phyloP scores from a whole-genome alignment of 2,329 filamentous ascomycete genomes.

The Elsinoe australis region DNA sequence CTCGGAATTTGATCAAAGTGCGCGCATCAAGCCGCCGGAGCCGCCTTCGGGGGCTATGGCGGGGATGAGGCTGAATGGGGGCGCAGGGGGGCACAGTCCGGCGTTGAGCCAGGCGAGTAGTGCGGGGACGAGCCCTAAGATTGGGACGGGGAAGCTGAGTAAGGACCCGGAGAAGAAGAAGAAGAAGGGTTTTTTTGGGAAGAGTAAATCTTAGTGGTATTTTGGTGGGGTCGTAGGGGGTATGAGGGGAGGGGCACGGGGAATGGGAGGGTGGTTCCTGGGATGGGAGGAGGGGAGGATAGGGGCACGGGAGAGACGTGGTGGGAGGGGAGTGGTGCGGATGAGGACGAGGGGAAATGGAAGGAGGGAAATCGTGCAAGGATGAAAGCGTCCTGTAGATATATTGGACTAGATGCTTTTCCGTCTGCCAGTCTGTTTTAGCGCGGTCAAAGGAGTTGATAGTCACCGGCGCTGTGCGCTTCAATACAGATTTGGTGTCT shows the following conservation, averaged over 20 bases:
- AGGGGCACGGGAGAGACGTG: no score
- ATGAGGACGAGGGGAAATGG: no score
- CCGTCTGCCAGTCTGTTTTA: no score
- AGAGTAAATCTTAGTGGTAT: conserved; percentile 27
- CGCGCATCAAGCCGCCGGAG: conserved; percentile 25
- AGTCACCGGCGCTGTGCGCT: no score
- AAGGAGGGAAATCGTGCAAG: no score
- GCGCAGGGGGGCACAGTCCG: conserved; percentile 22
- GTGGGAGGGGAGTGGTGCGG: no score
- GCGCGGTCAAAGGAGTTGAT: no score
- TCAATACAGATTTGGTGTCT: no score
- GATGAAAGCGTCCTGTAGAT: no score
- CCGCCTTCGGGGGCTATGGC: conserved; percentile 51
- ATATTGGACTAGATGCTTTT: no score
- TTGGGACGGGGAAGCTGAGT: conserved; percentile 40
- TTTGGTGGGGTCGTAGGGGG: neutral
- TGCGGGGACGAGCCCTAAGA: conserved; percentile 25
- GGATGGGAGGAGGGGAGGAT: neutral
- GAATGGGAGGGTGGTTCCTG: neutral
- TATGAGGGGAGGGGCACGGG: neutral
- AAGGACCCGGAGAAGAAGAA: conserved; percentile 54
- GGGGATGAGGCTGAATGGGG: conserved; percentile 44
- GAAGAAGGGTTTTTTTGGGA: conserved; percentile 45
- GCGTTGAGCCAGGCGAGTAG: conserved; percentile 27
- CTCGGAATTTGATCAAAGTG: conserved; percentile 28